phyloP scores from a whole-genome alignment of 345 rosid species.

The Aurinia saxatilis region DNA sequence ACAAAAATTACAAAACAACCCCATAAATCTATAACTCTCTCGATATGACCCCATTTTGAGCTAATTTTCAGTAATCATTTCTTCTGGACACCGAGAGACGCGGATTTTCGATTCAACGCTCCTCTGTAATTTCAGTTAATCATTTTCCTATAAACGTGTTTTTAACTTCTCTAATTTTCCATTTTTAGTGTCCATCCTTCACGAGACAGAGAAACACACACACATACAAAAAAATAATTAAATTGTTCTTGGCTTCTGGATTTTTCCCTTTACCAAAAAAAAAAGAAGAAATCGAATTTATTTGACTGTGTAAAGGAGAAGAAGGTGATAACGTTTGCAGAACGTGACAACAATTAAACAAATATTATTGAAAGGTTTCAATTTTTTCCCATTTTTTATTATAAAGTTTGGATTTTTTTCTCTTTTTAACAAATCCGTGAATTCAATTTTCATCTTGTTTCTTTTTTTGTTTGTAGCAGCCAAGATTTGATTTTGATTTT shows the following conservation, averaged over 20 bases:
- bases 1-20: constrained; percentile 1
- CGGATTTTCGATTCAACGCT: constrained; percentile 27
- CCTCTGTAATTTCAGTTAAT: constrained; percentile 21
- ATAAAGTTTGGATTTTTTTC: no score
- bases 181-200: constrained; percentile 6
- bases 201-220: background rate
- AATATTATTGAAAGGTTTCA: constrained; percentile 16
- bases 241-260: background rate
- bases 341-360: constrained; percentile 26
- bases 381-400: no score
- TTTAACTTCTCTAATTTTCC: background rate
- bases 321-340: constrained; percentile 27
- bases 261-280: background rate
- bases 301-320: constrained; percentile 17
- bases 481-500: background rate
- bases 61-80: background rate
- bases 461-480: background rate
- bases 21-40: background rate
- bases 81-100: constrained; percentile 13
- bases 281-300: background rate
- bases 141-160: background rate
- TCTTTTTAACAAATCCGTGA: background rate
- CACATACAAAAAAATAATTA: background rate
- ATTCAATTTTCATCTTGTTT: background rate
- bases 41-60: background rate